Conservation (phyloP, 805 yeast species). For the Candida sithepensis region DNA sequence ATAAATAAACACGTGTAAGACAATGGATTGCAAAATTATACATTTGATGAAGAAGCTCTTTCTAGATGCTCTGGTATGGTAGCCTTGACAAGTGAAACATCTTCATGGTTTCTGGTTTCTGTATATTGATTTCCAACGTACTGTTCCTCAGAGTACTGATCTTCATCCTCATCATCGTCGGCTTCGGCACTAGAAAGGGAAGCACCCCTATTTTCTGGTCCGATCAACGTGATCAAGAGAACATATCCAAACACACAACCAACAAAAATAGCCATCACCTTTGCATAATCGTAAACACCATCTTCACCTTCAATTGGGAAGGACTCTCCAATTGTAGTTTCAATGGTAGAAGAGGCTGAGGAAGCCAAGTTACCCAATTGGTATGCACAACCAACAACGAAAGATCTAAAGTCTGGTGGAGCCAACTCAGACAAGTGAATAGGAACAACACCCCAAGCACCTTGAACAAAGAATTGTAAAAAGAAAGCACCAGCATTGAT, state of each 20-base stretch:
- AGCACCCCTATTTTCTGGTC: conserved; percentile 52
- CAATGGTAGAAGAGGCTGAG: conserved; percentile 67
- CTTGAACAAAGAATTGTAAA: conserved; percentile 62
- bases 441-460: conserved; percentile 68
- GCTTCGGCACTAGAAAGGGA: conserved; percentile 16
- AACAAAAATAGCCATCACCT: conserved; percentile 63
- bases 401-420: conserved; percentile 59
- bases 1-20: not conserved
- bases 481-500: conserved; percentile 59
- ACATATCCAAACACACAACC: conserved; percentile 59
- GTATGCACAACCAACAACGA: conserved; percentile 60
- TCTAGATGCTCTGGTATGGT: not conserved
- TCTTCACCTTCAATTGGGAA: conserved; percentile 39
- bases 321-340: conserved; percentile 55
- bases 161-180: conserved; percentile 19
- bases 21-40: not conserved
- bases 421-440: conserved; percentile 59
- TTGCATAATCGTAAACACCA: conserved; percentile 45
- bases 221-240: conserved; percentile 46
- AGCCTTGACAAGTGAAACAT: not conserved
- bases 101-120: conserved; percentile 4
- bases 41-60: not conserved
- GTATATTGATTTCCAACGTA: too few relatives aligned
- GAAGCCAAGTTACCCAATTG: conserved; percentile 68
- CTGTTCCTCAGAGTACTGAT: too few relatives aligned